Conservation (phyloP, 2,329 filamentous ascomycete species). For the Colletotrichum shisoi region DNA sequence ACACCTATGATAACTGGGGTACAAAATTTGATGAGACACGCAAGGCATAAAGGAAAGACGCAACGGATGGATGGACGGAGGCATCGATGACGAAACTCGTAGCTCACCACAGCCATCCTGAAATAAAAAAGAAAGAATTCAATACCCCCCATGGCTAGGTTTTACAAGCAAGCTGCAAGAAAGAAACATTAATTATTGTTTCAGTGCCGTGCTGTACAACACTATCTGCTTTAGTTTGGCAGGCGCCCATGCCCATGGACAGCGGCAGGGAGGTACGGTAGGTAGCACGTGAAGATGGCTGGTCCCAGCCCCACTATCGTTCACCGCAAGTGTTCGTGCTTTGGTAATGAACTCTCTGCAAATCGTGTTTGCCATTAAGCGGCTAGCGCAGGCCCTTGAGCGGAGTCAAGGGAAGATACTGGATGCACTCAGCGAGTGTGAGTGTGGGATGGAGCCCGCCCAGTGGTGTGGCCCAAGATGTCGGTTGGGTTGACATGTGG, state of each 20-base stretch:
- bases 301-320: slow-evolving; percentile 12
- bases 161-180: neutral
- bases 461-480: slow-evolving; percentile 18
- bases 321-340: slow-evolving; percentile 13
- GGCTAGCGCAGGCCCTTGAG: slow-evolving; percentile 7
- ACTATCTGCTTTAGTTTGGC: neutral
- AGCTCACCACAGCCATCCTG: slow-evolving; percentile 24
- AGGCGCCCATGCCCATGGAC: neutral
- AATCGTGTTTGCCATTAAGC: neutral
- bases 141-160: neutral
- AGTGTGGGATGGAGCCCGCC: neutral
- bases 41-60: slow-evolving; percentile 30
- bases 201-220: neutral
- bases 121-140: slow-evolving; percentile 26
- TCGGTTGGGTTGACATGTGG: neutral
- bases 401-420: neutral
- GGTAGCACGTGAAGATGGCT: neutral
- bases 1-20: neutral
- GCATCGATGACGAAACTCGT: slow-evolving; percentile 37
- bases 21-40: slow-evolving; percentile 36
- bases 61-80: slow-evolving; percentile 25
- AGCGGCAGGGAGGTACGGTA: neutral
- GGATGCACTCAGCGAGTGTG: neutral
- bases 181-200: too few species aligned
- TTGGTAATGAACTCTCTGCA: slow-evolving; percentile 13